phyloP scores from a whole-genome alignment of 306 rosid genomes.

The Fragaria vesca region DNA sequence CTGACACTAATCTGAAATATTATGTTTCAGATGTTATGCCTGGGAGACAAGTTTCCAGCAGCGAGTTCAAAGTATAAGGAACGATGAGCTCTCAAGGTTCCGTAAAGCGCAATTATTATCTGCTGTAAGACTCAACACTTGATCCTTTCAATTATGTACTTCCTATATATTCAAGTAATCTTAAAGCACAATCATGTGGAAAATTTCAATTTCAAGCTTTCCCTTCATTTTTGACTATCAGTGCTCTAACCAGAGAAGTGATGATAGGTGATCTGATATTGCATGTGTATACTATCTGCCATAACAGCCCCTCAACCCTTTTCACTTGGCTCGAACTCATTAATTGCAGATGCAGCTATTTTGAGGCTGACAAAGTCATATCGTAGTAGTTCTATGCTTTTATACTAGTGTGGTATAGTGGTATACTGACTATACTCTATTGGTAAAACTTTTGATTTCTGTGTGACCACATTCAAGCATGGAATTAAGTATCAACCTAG shows the following conservation, averaged over 20 bases:
- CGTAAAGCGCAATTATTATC: constrained; percentile 67
- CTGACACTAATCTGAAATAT: constrained; percentile 25
- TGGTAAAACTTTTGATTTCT: too few species aligned
- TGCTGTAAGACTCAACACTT: constrained; percentile 54
- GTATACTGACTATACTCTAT: background rate
- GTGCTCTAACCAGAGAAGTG: background rate
- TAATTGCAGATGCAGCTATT: too few species aligned
- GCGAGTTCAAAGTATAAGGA: constrained; percentile 62
- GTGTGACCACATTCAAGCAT: background rate
- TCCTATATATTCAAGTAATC: background rate
- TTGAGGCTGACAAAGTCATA: background rate
- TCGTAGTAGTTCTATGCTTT: background rate
- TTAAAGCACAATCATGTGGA: background rate
- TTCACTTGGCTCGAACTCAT: background rate
- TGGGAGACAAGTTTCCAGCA: constrained; percentile 86
- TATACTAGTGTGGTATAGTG: background rate
- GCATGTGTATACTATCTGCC: background rate
- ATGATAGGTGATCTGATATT: background rate
- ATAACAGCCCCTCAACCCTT: background rate
- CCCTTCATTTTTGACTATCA: background rate
- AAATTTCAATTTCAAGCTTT: background rate
- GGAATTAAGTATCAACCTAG: background rate
- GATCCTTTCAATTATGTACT: background rate
- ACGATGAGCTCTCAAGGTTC: constrained; percentile 66
- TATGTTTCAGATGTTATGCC: constrained; percentile 75